A percentile compares a stretch with the other conserved stretches of the same genome.
These are phyloP conservation scores for Komagataella ulmi DNA, from an alignment of 805 yeast species.

Conservation along the genomic window DNA sequence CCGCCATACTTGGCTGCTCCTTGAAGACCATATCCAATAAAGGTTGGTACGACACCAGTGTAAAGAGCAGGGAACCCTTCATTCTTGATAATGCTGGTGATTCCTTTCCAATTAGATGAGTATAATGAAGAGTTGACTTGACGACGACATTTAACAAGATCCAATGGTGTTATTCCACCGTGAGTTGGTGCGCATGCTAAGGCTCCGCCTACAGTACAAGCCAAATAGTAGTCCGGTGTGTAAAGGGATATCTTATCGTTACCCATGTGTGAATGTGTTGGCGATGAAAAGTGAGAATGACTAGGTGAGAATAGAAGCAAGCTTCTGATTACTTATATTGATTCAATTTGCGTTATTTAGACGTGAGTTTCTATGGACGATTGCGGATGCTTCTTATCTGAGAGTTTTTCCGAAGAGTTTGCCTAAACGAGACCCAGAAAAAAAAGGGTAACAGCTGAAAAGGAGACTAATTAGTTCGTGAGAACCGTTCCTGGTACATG, in stretches of 20 bases:
- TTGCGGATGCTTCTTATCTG: background rate
- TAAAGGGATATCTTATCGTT: slow-evolving; percentile 31
- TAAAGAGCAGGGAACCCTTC: slow-evolving; percentile 68
- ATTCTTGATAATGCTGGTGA: slow-evolving; percentile 41
- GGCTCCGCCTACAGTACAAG: slow-evolving; percentile 66
- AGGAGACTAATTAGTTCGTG: background rate
- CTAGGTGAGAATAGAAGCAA: background rate
- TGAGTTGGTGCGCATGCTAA: slow-evolving; percentile 95
- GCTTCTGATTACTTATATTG: background rate
- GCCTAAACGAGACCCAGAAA: background rate
- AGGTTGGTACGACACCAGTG: slow-evolving; percentile 88
- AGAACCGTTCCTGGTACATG: background rate
- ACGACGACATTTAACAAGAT: slow-evolving; percentile 84
- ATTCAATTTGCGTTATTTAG: background rate
- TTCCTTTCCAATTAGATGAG: slow-evolving; percentile 47
- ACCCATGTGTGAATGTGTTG: background rate
- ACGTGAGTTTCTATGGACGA: background rate
- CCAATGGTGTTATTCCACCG: slow-evolving; percentile 84
- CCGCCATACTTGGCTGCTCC: slow-evolving; percentile 97
- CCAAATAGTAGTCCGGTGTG: slow-evolving; percentile 50
- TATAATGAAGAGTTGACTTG: slow-evolving; percentile 74
- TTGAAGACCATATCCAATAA: slow-evolving; percentile 86
- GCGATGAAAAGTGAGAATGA: background rate
- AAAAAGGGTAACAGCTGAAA: background rate
- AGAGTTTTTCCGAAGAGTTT: background rate